phyloP scores from a whole-genome alignment of 1,284 basidiomycete genomes.

The Phylloporus gajari region DNA sequence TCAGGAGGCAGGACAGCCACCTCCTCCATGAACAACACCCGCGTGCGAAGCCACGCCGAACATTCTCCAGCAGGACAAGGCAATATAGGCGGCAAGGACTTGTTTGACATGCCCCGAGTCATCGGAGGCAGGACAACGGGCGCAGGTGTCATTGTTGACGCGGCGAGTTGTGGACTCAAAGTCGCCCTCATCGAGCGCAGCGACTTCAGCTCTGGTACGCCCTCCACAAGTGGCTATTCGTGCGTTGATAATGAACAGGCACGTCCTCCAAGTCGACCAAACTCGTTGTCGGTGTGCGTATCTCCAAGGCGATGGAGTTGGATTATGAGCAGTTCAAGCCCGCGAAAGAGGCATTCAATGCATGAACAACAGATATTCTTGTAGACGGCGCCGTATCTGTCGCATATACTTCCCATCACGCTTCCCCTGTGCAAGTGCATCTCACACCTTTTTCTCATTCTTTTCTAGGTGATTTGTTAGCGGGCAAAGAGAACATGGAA shows the following conservation, averaged over 20 bases:
- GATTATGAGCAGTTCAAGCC: conserved; percentile 98
- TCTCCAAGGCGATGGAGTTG: conserved; percentile 91
- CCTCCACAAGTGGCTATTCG: not conserved
- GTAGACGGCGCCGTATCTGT: conserved; percentile 95
- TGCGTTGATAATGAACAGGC: conserved; percentile 64
- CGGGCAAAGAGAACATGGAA: conserved; percentile 98
- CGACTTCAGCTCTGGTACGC: conserved; percentile 88
- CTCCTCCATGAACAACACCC: conserved; percentile 81
- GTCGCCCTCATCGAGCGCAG: conserved; percentile 95
- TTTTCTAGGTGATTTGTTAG: conserved; percentile 84
- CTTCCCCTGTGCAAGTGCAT: conserved; percentile 87
- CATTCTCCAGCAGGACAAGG: conserved; percentile 48
- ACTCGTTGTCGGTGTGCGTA: conserved; percentile 97
- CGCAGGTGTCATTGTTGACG: conserved; percentile 93
- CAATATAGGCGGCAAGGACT: conserved; percentile 50
- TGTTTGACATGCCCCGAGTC: conserved; percentile 83
- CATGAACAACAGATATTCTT: conserved; percentile 95
- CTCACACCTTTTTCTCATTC: not conserved
- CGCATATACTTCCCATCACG: conserved; percentile 94
- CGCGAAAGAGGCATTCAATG: conserved; percentile 91
- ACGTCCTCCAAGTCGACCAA: conserved; percentile 98
- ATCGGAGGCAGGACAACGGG: conserved; percentile 96
- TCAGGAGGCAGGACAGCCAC: conserved; percentile 69
- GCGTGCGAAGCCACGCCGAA: conserved; percentile 71
- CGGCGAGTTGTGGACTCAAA: conserved; percentile 89